phyloP scores from a whole-genome alignment of 2,329 filamentous ascomycete genomes.

The Colletotrichum sojae region DNA sequence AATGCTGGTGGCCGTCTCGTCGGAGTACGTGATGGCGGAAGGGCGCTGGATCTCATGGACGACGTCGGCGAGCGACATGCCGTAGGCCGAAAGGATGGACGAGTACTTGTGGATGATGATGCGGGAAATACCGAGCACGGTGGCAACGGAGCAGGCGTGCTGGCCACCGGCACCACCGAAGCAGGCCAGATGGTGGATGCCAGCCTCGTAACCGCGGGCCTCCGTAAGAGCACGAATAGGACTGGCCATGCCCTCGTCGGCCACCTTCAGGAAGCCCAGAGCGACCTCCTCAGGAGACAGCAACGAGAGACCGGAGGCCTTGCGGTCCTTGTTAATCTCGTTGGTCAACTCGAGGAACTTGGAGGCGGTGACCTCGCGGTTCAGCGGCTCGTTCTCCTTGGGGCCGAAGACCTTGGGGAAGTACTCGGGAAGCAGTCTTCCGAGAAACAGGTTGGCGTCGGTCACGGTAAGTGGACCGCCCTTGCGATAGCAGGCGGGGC shows the following conservation, averaged over 20 bases:
- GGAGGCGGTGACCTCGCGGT: slow-evolving; percentile 55
- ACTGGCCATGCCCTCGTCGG: slow-evolving; percentile 53
- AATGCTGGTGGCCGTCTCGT: slow-evolving; percentile 40
- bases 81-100: slow-evolving; percentile 61
- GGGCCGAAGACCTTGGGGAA: slow-evolving; percentile 82
- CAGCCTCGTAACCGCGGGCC: slow-evolving; percentile 52
- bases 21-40: slow-evolving; percentile 47
- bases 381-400: slow-evolving; percentile 71
- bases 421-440: slow-evolving; percentile 72
- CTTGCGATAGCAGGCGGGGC: slow-evolving; percentile 81
- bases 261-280: slow-evolving; percentile 54
- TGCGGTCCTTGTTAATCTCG: slow-evolving; percentile 56
- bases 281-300: slow-evolving; percentile 54
- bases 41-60: slow-evolving; percentile 58
- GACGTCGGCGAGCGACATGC: slow-evolving; percentile 61
- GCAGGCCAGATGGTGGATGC: slow-evolving; percentile 52
- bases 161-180: slow-evolving; percentile 57
- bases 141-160: slow-evolving; percentile 60
- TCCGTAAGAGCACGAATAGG: slow-evolving; percentile 54
- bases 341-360: slow-evolving; percentile 59
- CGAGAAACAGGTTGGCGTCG: slow-evolving; percentile 79
- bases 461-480: slow-evolving; percentile 80
- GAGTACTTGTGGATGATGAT: slow-evolving; percentile 62
- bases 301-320: slow-evolving; percentile 43
- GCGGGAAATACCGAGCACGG: slow-evolving; percentile 57